Conservation (phyloP, 2,329 filamentous ascomycete genomes). For the Dothistroma septosporum region DNA sequence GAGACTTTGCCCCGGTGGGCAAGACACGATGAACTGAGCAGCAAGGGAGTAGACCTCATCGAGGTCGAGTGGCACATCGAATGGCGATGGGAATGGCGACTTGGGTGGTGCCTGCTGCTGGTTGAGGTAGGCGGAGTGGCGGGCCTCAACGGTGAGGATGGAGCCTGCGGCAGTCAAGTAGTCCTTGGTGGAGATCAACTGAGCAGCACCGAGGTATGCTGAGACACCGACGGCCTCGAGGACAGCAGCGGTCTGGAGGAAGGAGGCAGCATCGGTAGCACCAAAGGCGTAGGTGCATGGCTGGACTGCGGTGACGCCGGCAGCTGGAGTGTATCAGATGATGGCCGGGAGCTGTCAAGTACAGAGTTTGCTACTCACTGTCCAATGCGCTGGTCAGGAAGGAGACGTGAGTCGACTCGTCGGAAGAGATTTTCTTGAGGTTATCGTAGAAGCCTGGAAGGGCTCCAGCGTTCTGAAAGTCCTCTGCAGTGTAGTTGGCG, state of each 20-base stretch:
- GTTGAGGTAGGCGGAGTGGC: slow-evolving; percentile 54
- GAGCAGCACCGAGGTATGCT: slow-evolving; percentile 60
- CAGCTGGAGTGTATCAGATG: slow-evolving; percentile 33
- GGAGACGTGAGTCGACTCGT: slow-evolving; percentile 56
- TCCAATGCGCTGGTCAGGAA: slow-evolving; percentile 46
- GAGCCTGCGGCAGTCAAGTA: slow-evolving; percentile 59
- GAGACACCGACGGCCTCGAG: slow-evolving; percentile 57
- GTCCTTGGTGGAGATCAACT: slow-evolving; percentile 53
- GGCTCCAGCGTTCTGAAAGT: slow-evolving; percentile 24
- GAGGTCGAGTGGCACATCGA: slow-evolving; percentile 56
- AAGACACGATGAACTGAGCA: slow-evolving; percentile 56
- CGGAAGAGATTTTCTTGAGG: slow-evolving; percentile 52
- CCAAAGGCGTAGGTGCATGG: slow-evolving; percentile 50
- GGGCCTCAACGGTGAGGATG: slow-evolving; percentile 60
- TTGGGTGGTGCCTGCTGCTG: background rate
- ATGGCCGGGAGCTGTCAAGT: background rate
- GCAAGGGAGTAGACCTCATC: slow-evolving; percentile 62
- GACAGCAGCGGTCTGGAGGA: slow-evolving; percentile 50
- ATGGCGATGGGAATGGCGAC: slow-evolving; percentile 54
- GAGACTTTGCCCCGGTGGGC: slow-evolving; percentile 53
- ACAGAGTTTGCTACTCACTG: background rate
- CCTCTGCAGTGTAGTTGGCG: slow-evolving; percentile 9
- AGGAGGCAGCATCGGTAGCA: slow-evolving; percentile 42
- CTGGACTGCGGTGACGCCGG: slow-evolving; percentile 51
- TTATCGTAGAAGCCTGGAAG: slow-evolving; percentile 53